Evolutionary conservation across 176 grass and related monocot species (phyloP).

Genomic region (Musa troglodytarum): DNA sequence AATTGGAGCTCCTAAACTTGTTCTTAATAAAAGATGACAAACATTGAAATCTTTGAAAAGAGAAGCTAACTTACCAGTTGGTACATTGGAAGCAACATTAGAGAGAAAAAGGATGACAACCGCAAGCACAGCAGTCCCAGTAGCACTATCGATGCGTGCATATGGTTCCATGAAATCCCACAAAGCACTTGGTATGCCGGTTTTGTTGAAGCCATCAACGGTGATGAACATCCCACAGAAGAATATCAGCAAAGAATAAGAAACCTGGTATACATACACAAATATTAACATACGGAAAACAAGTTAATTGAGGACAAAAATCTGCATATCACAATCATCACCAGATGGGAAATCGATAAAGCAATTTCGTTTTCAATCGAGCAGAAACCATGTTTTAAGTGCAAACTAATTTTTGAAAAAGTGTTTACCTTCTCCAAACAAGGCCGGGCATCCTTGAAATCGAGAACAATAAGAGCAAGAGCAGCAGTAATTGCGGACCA

Average conservation of each 20-base stretch:
- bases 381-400: too few species aligned
- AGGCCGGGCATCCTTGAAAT: slow-evolving; percentile 85
- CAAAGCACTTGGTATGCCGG: slow-evolving; percentile 62
- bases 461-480: slow-evolving; percentile 78
- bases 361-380: too few species aligned
- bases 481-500: slow-evolving; percentile 93
- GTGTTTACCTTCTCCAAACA: slow-evolving; percentile 76
- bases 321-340: too few species aligned
- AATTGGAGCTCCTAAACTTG: too few species aligned
- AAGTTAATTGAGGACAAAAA: too few species aligned
- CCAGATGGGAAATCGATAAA: too few species aligned
- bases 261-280: slow-evolving; percentile 7
- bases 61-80: slow-evolving; percentile 37
- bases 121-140: slow-evolving; percentile 35
- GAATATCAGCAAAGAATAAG: slow-evolving; percentile 34
- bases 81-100: slow-evolving; percentile 82
- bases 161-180: slow-evolving; percentile 78
- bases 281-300: too few species aligned
- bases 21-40: too few species aligned
- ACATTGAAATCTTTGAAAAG: background rate
- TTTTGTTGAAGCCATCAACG: slow-evolving; percentile 76
- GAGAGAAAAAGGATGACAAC: slow-evolving; percentile 60
- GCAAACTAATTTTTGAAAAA: background rate
- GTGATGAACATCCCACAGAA: slow-evolving; percentile 60
- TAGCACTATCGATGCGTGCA: slow-evolving; percentile 38